Evolutionary conservation across 257 asterid genomes (phyloP), one percentile per base, ranked within the genome.

Genomic region (Marsdenia floribunda): DNA sequence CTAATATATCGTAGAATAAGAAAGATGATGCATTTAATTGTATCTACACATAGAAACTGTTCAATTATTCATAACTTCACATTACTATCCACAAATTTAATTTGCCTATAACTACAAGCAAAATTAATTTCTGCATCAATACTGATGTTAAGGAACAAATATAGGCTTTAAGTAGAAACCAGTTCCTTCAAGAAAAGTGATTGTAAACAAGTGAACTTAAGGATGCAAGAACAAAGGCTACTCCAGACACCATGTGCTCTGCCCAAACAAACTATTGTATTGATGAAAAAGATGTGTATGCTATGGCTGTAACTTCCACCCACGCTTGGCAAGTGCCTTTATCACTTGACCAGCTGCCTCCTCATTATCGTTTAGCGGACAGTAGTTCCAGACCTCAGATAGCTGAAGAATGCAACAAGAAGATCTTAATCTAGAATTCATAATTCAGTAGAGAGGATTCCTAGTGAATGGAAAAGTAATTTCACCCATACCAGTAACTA

Each of bases 281-380:
- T 60, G 66, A 60, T 59, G 65, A 24, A 22, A 38, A 59, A 14
- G 46, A 33, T 66, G 50, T 9, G 71, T 19, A 66, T 73, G 37
- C 58, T 71, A 71, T 50, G 86, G 80, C 78, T 73, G 78, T 84
- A 91, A 78, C 72, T 82, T 83, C 91, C 93, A 90, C 26, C 97
- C 89, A 49, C 88, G 87, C 59, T 81, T 85, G 0, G 85, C 89
- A 37, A 88, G 85, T 71, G 91, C 91, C 64, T 80, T 78, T 15
- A 80, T 82, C 78, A 92, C 90, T 73, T 80, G 90, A 63, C 58
- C 84, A 21, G 97, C 97, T 57, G 94, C 97, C 72, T 77, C 88
- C 79, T 83, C 74, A n/a, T 85, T 82, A 79, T 90, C 98, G 72
- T 85, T 73, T 52, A 90, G 89, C 65, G 96, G 96, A 77, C 82